Evolutionary conservation across 2,329 filamentous ascomycete species (phyloP), one percentile per base, ranked within the genome.

Genomic region (Venturia oleaginea): DNA sequence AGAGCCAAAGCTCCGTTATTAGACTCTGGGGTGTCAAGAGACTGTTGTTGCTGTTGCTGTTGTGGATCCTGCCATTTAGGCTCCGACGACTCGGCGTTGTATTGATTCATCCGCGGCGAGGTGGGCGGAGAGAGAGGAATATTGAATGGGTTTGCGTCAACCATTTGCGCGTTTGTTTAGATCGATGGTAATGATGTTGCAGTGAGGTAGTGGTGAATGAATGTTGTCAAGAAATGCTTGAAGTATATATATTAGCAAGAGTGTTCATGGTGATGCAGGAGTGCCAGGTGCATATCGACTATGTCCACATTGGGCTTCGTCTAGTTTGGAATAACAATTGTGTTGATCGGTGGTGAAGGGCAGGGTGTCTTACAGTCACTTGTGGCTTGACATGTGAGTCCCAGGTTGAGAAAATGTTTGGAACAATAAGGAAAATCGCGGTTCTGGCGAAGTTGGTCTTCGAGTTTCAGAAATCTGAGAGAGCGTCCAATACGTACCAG

Each of bases 81-180:
- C 62, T 78, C 75, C 72, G 72, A 71, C 67, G 73, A 70, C 68
- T 76, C 77, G 67, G 74, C 72, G 71, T 74, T 73, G 69, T 77
- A 78, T 70, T 74, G 77, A 77, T 77, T 79, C 78, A 80, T 79
- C 72, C 76, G 78, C 73, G 79, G 79, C 72, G 79, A 81, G 67
- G 72, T 79, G 66, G 79, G 79, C 69, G 79, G 79, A 72, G 79
- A 81, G 69, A 79, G 71, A 69, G 77, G 77, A 72, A 77, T 76
- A 40, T 64, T 64, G 40, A 76, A 74, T 69, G 75, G 74, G 71
- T 73, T 77, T 74, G 75, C 75, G 73, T 76, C 73, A 72, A 79
- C 72, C 75, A 77, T 77, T 76, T 37, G 55, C 34, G 61, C 40
- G 32, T 62, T 46, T 60, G n/a, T 46, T 30, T 32, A 42, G 13